Percentiles rank a stretch among this genome's conserved stretches.
These are phyloP conservation scores for Termitomyces sp. DNA, from an alignment of 768 basidiomycete species.

Conservation along the genomic window DNA sequence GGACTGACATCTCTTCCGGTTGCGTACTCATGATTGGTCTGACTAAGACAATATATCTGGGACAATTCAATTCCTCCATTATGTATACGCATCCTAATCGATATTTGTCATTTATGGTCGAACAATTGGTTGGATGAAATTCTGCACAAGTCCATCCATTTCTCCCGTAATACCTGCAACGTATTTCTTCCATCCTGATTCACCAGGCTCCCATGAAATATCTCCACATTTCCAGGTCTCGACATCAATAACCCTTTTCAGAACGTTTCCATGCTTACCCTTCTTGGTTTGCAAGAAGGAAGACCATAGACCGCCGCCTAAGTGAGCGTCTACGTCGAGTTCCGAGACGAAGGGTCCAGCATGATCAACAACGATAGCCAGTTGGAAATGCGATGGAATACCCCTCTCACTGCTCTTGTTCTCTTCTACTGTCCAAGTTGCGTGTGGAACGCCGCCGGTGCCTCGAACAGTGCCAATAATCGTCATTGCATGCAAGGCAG, in stretches of 20 bases:
- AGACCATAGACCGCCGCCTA: constrained; percentile 16
- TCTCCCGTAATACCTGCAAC: constrained; percentile 17
- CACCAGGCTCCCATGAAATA: constrained; percentile 14
- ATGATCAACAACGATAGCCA: constrained; percentile 18
- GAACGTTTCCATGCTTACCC: constrained; percentile 8
- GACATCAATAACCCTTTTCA: constrained; percentile 15
- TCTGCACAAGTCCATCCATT: constrained; percentile 12
- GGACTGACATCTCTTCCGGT: constrained; percentile 37
- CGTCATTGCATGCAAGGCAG: constrained; percentile 19
- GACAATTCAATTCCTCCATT: too few relatives aligned
- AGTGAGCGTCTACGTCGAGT: constrained; percentile 17
- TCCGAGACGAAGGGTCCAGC: constrained; percentile 14
- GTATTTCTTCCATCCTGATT: constrained; percentile 18
- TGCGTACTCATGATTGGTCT: constrained; percentile 4
- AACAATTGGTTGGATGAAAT: constrained; percentile 16
- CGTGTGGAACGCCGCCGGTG: constrained; percentile 2
- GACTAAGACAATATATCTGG: neutral
- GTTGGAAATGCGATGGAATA: constrained; percentile 17
- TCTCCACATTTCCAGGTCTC: constrained; percentile 20
- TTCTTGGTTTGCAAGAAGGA: constrained; percentile 18
- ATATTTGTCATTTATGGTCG: constrained; percentile 6
- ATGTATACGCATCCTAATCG: neutral
- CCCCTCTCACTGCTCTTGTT: constrained; percentile 19
- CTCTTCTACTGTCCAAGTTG: constrained; percentile 19
- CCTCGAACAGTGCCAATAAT: constrained; percentile 14